Conservation (phyloP, 116 monocot genomes). For the Phalaenopsis hybrid region DNA sequence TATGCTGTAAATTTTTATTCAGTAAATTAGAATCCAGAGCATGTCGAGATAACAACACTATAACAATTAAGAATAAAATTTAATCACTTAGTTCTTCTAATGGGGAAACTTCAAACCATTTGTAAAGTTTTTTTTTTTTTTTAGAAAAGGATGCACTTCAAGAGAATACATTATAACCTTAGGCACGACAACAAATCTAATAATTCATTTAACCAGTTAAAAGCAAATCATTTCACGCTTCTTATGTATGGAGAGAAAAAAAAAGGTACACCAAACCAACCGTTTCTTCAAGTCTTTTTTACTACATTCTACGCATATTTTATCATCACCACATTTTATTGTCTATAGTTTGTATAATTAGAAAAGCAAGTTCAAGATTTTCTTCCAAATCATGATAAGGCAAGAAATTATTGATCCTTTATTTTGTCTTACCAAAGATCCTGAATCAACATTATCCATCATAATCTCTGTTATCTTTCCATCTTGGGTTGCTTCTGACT, state of each 20-base stretch:
- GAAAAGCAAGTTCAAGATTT: not conserved
- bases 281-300: not conserved
- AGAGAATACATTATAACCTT: not conserved
- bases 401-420: not conserved
- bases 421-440: conserved; percentile 33
- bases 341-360: not conserved
- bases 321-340: not conserved
- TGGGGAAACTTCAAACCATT: not conserved
- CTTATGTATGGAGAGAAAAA: not conserved
- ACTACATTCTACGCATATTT: not conserved
- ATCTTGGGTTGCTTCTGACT: conserved; percentile 64
- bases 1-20: conserved; percentile 28
- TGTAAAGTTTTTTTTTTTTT: not conserved
- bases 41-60: not conserved
- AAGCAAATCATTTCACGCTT: not conserved
- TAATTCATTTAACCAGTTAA: no score
- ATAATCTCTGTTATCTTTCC: conserved; percentile 69
- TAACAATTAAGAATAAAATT: not conserved
- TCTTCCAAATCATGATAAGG: not conserved
- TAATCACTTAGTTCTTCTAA: not conserved
- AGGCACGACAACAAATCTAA: no score
- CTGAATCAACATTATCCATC: conserved; percentile 50
- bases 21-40: no score
- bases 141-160: not conserved
- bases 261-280: not conserved